Base-by-base conservation (phyloP, 805 yeast genomes). In the Cyberlindnera americana region DNA sequence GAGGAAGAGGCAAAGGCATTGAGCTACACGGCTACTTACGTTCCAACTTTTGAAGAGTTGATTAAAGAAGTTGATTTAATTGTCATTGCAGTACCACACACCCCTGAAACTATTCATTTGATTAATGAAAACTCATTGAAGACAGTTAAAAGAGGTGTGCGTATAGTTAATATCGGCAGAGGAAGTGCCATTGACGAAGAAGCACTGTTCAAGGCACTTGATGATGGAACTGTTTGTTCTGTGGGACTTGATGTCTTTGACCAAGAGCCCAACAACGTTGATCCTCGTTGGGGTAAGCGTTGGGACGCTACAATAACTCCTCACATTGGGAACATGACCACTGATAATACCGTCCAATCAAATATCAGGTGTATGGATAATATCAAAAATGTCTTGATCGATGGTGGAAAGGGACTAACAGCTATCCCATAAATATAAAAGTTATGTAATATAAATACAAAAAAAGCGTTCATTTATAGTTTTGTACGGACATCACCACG, bases 191-290 rank as follows among this genome's bases (percentile, higher is more conserved):
- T 84, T 39, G 77, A 83, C 48, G 86, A 81, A 48, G 66, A 72
- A n/a, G 88, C 77, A 3, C 58, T 84, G 34, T 65, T 83, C 10
- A 66, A 61, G 8, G 89, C 81, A 0, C 64, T 84, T 41, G 66
- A 77, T 38, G 47, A 69, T 5, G 86, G 86, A 1, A 73, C 79
- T 38, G 66, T 84, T 3, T 60, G 71, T 13, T 75, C 79, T 53
- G 84, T 80, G 9, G 91, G 90, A 0, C 56, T 83, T 26, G 95
- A 85, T 52, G 95, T 85, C 3, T 83, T 65, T 54, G 77, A 73
- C 40, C 57, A 73, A 17, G 95, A 85, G 60, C 85, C 86, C 3
- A 33, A 49, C 0, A 23, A 35, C 15, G 69, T 80, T 14, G 70
- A 73, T 44, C 63, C 66, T 12, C 75, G 67, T 27, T 66, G 81